Evolutionary conservation across 2,329 filamentous ascomycete genomes (phyloP).

Genomic region (Colletotrichum coccodes): DNA sequence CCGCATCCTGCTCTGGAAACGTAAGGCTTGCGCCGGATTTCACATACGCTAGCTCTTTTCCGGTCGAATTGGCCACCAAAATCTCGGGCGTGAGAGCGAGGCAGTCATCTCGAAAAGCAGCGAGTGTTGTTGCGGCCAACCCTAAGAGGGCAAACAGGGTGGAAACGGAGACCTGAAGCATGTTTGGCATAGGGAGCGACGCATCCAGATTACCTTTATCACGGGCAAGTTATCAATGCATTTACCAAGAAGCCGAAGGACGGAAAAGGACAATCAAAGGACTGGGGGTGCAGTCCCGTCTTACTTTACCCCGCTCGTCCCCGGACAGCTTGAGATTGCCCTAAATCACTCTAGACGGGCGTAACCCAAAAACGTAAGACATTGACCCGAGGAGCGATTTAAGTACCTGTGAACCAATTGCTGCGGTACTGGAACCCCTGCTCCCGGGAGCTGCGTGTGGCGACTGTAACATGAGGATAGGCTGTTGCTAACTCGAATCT

Average conservation of each 20-base stretch:
- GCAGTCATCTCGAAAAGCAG: slow-evolving; percentile 16
- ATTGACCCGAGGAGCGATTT: background rate
- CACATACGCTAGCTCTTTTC: slow-evolving; percentile 24
- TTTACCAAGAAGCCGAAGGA: background rate
- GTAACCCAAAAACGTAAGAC: background rate
- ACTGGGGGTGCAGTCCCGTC: background rate
- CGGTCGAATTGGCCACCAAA: slow-evolving; percentile 38
- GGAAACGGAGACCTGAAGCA: background rate
- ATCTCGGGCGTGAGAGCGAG: slow-evolving; percentile 11
- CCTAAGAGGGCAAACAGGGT: background rate
- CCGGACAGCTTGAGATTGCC: background rate
- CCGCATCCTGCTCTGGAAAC: slow-evolving; percentile 42
- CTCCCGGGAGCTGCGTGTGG: background rate
- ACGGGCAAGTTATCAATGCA: no score
- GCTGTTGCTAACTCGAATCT: no score
- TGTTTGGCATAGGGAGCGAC: background rate
- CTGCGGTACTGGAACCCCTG: background rate
- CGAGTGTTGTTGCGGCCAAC: background rate
- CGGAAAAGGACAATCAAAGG: background rate
- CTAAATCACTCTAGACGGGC: background rate
- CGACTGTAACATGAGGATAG: no score
- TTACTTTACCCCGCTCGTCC: background rate
- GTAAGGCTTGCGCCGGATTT: slow-evolving; percentile 43
- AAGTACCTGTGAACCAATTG: background rate
- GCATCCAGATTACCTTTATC: background rate